Base-by-base conservation (phyloP, 306 rosid species). In the Elaeagnus macrophylla region DNA sequence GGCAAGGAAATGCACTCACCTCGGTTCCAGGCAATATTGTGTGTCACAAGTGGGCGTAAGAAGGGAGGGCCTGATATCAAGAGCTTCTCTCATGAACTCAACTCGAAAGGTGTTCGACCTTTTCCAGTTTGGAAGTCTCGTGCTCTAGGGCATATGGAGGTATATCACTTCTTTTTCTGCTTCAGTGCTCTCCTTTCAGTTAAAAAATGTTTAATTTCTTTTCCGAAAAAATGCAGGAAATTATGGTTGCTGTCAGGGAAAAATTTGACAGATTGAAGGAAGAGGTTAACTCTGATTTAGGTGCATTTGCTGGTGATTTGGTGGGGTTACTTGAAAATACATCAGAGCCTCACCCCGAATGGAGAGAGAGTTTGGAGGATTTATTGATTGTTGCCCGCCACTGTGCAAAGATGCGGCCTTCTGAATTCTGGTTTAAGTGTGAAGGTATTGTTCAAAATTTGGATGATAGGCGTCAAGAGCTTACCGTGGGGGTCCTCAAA, bases 1-100 rank as follows among this genome's bases (percentile, higher is more conserved):
- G 73, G 82, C 59, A 84, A 67, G 77, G 99, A 91, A 75, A 75
- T 87, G 38, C 96, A 87, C 62, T 93, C 96, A 7, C 99, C 99
- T 2, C 83, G 99, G 25, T 81, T 87, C 69, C 94, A 87, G 67
- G 99, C 87, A 14, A 73, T 87, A 62, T 66, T 87, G 51, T 87
- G 88, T 2, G 85, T 77, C 37, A 93, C 96, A 1, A 93, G 99
- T 74, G 93, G 89, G 45, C 82, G 77, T 51, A 84, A 53, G 67
- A 82, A 61, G 82, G 81, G 77, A 59, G 60, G 70, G 36, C 76
- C 61, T 13, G 96, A 91, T 69, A 78, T 87, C 45, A 93, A 93
- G 69, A 84, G 96, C 76, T 93, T 87, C 81, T 93, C 99, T 51
- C 96, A 87, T 67, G 99, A 93, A 52, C 95, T 93, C 60, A 79